Base-by-base conservation (phyloP, 768 basidiomycete species). In the Agrocybe praecox region DNA sequence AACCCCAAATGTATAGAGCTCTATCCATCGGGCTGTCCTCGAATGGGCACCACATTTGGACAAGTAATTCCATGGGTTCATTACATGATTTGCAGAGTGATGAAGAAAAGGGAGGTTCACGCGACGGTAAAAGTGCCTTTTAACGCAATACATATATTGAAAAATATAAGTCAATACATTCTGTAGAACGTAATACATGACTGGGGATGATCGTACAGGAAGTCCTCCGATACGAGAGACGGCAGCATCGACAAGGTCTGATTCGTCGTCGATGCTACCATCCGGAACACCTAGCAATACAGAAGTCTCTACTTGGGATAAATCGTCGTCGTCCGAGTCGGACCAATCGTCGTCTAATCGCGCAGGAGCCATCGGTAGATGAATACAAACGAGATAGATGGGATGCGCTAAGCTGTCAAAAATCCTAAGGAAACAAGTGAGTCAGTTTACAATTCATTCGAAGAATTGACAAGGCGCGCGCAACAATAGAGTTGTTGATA, bases 41-140 rank as follows among this genome's bases (percentile, higher is more conserved):
- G 62, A 95, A 85, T 0, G 94, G 94, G 69, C 91, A 94, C 90
- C 92, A 95, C 65, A 96, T 80, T 66, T 96, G 93, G 11, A 91
- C 79, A 34, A 95, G 80, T 19, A 96, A 80, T 61, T 92, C 87
- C 91, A 89, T 94, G 0, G 88, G 83, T 18, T 76, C 71, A 10
- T 79, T 76, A 74, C 94, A 96, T 49, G 80, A 73, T 68, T 81
- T 84, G 82, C 94, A 96, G 49, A 78, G 74, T 6, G 87, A 88
- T 22, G 85, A 86, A 54, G 84, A 74, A 61, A 86, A 71, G 21
- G 84, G 66, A 14, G 88, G 89, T 68, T 86, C 84, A 65, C 73
- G 75, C 46, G 82, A 80, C 52, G 85, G 80, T 63, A 94, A 77
- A 62, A 94, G 85, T 46, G 88, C 88, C 92, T 94, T 82, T 65